Base-by-base conservation (phyloP, 202 grass and related monocot genomes). In the Schoenoplectus tabernaemontani region DNA sequence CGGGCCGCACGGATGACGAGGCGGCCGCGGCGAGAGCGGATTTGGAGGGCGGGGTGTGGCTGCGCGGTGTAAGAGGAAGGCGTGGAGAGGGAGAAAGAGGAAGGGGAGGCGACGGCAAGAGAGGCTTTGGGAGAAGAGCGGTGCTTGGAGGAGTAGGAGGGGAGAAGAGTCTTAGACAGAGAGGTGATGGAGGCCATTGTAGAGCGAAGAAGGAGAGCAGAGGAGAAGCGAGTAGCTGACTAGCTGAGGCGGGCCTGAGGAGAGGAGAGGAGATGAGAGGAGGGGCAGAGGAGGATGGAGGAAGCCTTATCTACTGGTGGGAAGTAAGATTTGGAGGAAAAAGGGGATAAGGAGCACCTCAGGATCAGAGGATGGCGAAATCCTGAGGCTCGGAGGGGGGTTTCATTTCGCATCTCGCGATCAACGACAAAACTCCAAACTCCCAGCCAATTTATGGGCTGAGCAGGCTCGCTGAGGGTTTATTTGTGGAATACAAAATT, bases 1-100 rank as follows among this genome's bases (percentile, higher is more conserved):
- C 96, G 86, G 50, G 96, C 96, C 7, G 96, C 96, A 57, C 91
- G 89, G 68, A 99, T 89, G 1, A 94, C 87, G 4, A 97, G 89
- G 5, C 89, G 80, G 13, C 87, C 58, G 9, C 87, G 82, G 64
- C 78, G 90, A 6, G 80, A 69, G 9, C 51, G 80, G 62, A 57
- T 56, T 32, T 57, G 69, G 1, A 42, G 28, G 15, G 51, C 57
- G 54, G 83, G 56, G 34, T 73, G 22, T 20, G 64, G 42, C 6
- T 17, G 47, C 20, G 43, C 39, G 39, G 24, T 54, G 72, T 77
- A 59, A 17, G 57, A 82, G 15, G 44, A 16, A 34, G 57, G 10
- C 3, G 70, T 11, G 33, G 84, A 58, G n/a, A 82, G 41, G 15
- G 69, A 86, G 19, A 37, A 33, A 22, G 78, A 82, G 59, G 82